phyloP scores from a whole-genome alignment of 352 stramenopile species.

The Phytophthora pistaciae region DNA sequence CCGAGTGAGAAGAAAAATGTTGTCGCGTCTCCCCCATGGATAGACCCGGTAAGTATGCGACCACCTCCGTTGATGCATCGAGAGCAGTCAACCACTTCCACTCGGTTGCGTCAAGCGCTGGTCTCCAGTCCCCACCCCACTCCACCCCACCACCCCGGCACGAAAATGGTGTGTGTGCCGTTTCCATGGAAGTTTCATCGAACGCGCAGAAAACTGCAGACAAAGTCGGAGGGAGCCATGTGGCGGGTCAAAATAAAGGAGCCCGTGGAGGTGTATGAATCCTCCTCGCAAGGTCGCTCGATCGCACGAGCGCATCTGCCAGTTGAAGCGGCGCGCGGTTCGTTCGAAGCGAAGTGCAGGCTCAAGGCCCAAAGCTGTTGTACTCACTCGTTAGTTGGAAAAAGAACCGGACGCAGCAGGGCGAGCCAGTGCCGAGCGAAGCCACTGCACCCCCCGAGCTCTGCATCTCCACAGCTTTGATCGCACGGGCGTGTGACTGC shows the following conservation, averaged over 20 bases:
- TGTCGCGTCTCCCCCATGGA: neutral
- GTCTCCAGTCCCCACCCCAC: too few species aligned
- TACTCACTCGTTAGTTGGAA: neutral
- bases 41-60: neutral
- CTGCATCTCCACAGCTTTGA: slow-evolving; percentile 2
- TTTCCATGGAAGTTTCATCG: slow-evolving; percentile 41
- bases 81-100: too few species aligned
- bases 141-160: neutral
- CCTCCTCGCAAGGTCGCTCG: slow-evolving; percentile 5
- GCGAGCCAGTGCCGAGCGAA: slow-evolving; percentile 3
- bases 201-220: slow-evolving; percentile 27
- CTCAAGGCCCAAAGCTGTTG: neutral
- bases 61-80: too few species aligned
- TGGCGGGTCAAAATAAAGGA: slow-evolving; percentile 25
- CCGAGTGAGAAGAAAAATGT: neutral
- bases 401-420: slow-evolving; percentile 21
- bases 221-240: slow-evolving; percentile 16
- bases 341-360: neutral
- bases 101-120: neutral
- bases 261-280: slow-evolving; percentile 18
- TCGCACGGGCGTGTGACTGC: slow-evolving; percentile 3
- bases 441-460: neutral
- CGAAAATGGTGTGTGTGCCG: slow-evolving; percentile 1
- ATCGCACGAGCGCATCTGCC: slow-evolving; percentile 24
- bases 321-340: slow-evolving; percentile 20